These are phyloP conservation scores for Cordia subcordata DNA, from an alignment of 257 asterid genomes.

Conservation along the genomic window DNA sequence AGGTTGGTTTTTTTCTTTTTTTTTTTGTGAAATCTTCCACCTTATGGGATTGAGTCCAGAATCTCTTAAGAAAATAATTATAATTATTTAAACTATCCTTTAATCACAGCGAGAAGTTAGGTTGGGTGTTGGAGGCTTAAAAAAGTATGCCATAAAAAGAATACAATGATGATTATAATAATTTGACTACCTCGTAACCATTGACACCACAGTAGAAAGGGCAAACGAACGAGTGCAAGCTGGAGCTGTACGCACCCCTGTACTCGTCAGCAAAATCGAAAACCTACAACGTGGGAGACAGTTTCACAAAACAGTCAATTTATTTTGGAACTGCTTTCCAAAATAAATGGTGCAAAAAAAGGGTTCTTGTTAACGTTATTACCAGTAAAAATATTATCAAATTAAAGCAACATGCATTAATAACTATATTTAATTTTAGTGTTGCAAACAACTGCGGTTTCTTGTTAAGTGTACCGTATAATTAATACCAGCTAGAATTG, in stretches of 20 bases:
- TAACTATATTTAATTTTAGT: too few species aligned
- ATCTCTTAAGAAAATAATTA: too few species aligned
- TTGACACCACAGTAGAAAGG: constrained; percentile 81
- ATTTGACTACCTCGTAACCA: constrained; percentile 63
- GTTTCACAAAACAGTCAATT: constrained; percentile 18
- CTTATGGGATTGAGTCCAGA: too few species aligned
- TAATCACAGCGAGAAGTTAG: too few species aligned
- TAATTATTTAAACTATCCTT: too few species aligned
- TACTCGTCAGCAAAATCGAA: constrained; percentile 83
- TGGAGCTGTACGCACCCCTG: constrained; percentile 82
- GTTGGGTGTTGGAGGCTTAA: too few species aligned
- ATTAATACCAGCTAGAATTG: background rate
- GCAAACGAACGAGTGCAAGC: constrained; percentile 63
- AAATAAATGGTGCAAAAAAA: too few species aligned
- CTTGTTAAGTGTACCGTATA: background rate
- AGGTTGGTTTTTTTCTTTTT: too few species aligned
- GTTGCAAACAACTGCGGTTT: background rate
- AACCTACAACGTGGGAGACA: constrained; percentile 38
- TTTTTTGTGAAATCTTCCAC: too few species aligned
- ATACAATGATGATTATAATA: background rate
- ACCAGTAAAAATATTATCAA: background rate
- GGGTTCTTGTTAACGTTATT: constrained; percentile 1
- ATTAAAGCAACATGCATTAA: too few species aligned
- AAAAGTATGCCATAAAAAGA: too few species aligned
- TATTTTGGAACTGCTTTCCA: background rate